These are phyloP conservation scores for Vitis hybrid DNA, from an alignment of 177 flowering plant species.

Conservation along the genomic window DNA sequence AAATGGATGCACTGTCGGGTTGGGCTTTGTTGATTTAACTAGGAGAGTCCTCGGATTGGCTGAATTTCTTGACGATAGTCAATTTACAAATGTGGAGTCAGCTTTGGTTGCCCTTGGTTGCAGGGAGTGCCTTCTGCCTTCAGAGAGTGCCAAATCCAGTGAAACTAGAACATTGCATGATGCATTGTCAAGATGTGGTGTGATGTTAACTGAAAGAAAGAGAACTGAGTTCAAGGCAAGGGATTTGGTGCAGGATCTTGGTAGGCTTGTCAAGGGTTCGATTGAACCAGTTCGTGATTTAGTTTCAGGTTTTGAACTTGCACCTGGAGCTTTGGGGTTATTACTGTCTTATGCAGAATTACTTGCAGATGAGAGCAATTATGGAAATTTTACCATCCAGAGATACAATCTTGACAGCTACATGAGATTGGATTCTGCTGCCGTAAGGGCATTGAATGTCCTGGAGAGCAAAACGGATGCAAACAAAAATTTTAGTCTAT, in stretches of 20 bases:
- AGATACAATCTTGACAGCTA: slow-evolving; percentile 70
- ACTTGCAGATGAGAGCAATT: slow-evolving; percentile 85
- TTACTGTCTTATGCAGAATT: slow-evolving; percentile 79
- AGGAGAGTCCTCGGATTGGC: slow-evolving; percentile 80
- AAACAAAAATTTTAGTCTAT: slow-evolving; percentile 90
- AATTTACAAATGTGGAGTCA: slow-evolving; percentile 92
- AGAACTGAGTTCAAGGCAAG: slow-evolving; percentile 78
- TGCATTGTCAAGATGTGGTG: slow-evolving; percentile 74
- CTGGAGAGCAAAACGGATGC: slow-evolving; percentile 96
- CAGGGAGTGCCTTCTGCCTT: slow-evolving; percentile 86
- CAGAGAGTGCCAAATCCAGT: slow-evolving; percentile 56
- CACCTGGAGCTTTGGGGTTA: slow-evolving; percentile 75
- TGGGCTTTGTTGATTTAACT: slow-evolving; percentile 72
- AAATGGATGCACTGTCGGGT: slow-evolving; percentile 72
- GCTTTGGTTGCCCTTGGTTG: slow-evolving; percentile 90
- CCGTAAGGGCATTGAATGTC: slow-evolving; percentile 89
- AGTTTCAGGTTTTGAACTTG: slow-evolving; percentile 67
- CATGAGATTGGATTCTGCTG: slow-evolving; percentile 97
- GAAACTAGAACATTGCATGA: slow-evolving; percentile 56
- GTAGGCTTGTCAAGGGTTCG: slow-evolving; percentile 86
- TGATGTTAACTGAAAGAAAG: slow-evolving; percentile 89
- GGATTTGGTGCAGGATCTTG: slow-evolving; percentile 84
- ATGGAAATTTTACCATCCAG: slow-evolving; percentile 61
- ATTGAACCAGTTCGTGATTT: slow-evolving; percentile 81
- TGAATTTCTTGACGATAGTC: slow-evolving; percentile 95